A percentile compares a stretch with the other conserved stretches of the same genome.
These are phyloP conservation scores for Nephromyces sp. DNA, from an alignment of 169 alveolate species.

Conservation along the genomic window DNA sequence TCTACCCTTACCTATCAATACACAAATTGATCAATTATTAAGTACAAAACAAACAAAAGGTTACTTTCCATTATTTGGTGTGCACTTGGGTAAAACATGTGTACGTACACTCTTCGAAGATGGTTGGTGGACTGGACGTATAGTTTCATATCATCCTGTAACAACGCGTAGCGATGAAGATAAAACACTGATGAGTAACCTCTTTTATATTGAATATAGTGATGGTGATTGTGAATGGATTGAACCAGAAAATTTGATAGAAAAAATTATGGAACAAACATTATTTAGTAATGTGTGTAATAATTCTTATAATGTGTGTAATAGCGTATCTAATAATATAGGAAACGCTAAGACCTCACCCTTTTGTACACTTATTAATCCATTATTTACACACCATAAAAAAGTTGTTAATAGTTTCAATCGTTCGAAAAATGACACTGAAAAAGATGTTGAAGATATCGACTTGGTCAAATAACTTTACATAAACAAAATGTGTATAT, in stretches of 20 bases:
- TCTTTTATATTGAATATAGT: not conserved
- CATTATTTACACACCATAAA: not conserved
- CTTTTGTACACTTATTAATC: not conserved
- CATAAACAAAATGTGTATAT: too few species aligned
- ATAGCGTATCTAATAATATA: too few species aligned
- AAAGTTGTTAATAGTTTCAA: not conserved
- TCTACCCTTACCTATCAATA: not conserved
- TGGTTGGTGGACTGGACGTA: not conserved
- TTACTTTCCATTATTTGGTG: slow-evolving; percentile 23
- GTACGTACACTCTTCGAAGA: slow-evolving; percentile 19
- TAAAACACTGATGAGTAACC: not conserved
- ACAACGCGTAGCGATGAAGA: not conserved
- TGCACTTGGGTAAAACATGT: slow-evolving; percentile 27
- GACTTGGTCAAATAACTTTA: too few species aligned
- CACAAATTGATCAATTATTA: not conserved
- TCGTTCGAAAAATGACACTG: too few species aligned
- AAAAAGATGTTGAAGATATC: too few species aligned
- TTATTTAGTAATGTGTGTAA: not conserved
- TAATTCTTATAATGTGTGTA: too few species aligned
- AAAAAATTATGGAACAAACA: not conserved
- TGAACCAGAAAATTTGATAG: not conserved
- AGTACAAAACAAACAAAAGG: slow-evolving; percentile 11
- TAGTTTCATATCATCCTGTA: not conserved
- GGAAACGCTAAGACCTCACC: not conserved
- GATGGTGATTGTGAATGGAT: not conserved